Evolutionary conservation across 305 asterid species (phyloP).

Genomic region (Solanum hybrid): DNA sequence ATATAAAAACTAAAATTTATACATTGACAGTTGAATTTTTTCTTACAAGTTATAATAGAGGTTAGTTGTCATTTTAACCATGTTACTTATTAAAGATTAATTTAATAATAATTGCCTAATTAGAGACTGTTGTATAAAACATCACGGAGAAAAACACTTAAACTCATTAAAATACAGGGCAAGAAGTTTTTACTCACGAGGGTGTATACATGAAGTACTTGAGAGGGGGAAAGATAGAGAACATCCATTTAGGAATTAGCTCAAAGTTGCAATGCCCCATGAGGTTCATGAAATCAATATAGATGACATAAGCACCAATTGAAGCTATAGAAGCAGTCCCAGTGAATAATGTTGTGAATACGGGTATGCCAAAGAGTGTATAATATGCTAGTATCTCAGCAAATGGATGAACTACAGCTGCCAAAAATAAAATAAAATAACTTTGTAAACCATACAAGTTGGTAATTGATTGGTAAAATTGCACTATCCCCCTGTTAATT

Average conservation of each 20-base stretch:
- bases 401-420: constrained; percentile 95
- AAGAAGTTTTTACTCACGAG: constrained; percentile 47
- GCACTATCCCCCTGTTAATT: background rate
- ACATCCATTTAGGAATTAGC: constrained; percentile 56
- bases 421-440: constrained; percentile 5
- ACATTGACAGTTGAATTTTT: too few relatives aligned
- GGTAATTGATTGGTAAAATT: background rate
- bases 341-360: constrained; percentile 24
- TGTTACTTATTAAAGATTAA: too few relatives aligned
- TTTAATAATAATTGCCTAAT: background rate
- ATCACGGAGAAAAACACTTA: background rate
- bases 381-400: constrained; percentile 73
- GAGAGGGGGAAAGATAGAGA: constrained; percentile 73
- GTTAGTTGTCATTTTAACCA: too few relatives aligned
- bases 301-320: constrained; percentile 29
- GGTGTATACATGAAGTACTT: constrained; percentile 85
- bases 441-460: background rate
- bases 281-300: constrained; percentile 75
- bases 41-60: too few relatives aligned
- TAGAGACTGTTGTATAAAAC: background rate
- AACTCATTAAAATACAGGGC: background rate
- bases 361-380: constrained; percentile 44
- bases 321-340: constrained; percentile 36
- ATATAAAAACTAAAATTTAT: too few relatives aligned
- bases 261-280: constrained; percentile 98